These are phyloP conservation scores for Auricularia cornea DNA, from an alignment of 768 basidiomycete genomes.

Conservation along the genomic window DNA sequence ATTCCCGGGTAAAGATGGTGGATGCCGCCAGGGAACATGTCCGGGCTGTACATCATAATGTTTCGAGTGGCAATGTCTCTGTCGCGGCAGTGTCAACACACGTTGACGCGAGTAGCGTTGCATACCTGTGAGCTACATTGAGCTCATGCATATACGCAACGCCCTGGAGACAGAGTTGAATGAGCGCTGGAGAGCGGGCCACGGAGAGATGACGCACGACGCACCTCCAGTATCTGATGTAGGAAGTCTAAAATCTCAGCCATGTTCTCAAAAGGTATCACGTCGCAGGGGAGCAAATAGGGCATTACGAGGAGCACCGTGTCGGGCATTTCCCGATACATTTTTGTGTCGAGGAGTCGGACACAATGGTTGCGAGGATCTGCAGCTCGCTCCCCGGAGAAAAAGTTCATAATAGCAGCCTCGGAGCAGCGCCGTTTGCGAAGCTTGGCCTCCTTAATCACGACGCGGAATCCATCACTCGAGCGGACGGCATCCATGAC, in stretches of 20 bases:
- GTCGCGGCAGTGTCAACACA: too few relatives aligned
- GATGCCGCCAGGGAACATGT: neutral
- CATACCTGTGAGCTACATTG: conserved; percentile 29
- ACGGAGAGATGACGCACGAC: neutral
- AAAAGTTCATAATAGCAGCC: neutral
- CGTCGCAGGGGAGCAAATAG: conserved; percentile 28
- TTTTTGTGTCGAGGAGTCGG: conserved; percentile 16
- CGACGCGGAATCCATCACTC: neutral
- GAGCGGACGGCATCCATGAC: neutral
- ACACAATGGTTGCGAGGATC: conserved; percentile 24
- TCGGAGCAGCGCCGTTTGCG: neutral
- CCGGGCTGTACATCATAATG: neutral
- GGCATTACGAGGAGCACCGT: conserved; percentile 27
- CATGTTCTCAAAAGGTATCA: conserved; percentile 25
- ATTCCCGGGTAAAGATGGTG: neutral
- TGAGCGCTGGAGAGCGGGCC: too few relatives aligned
- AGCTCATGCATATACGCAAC: conserved; percentile 30
- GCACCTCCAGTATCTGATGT: conserved; percentile 25
- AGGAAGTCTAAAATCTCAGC: conserved; percentile 25
- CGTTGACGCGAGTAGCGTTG: neutral
- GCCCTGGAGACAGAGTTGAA: too few relatives aligned
- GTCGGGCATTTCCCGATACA: neutral
- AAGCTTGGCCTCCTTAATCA: neutral
- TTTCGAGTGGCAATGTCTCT: neutral
- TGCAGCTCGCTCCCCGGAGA: conserved; percentile 2